phyloP scores from a whole-genome alignment of 2,329 filamentous ascomycete genomes.

The Elsinoe arachidis region DNA sequence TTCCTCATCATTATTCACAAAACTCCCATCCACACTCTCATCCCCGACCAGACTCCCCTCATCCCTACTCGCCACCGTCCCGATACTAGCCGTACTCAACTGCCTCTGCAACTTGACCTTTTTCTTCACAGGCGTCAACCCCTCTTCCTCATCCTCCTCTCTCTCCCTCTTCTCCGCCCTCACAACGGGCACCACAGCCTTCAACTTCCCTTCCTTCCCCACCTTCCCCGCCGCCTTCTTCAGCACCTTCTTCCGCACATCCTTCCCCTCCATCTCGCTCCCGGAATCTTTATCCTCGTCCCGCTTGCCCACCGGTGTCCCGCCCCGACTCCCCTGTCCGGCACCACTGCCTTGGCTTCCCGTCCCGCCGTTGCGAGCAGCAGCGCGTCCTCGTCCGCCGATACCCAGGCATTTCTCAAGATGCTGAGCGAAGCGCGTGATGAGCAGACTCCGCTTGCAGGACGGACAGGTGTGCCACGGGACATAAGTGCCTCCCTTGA shows the following conservation, averaged over 20 bases:
- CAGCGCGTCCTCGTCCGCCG: slow-evolving; percentile 45
- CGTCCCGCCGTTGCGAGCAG: slow-evolving; percentile 31
- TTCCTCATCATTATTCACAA: slow-evolving; percentile 23
- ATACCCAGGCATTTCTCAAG: slow-evolving; percentile 53
- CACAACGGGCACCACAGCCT: slow-evolving; percentile 21
- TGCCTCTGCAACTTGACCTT: slow-evolving; percentile 30
- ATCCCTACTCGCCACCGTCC: slow-evolving; percentile 17
- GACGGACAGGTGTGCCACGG: slow-evolving; percentile 51
- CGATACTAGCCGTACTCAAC: slow-evolving; percentile 27
- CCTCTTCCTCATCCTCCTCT: slow-evolving; percentile 28
- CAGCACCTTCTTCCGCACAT: slow-evolving; percentile 29
- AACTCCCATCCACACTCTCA: slow-evolving; percentile 30
- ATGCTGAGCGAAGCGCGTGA: slow-evolving; percentile 53
- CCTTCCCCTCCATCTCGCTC: slow-evolving; percentile 18
- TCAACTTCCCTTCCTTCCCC: slow-evolving; percentile 33
- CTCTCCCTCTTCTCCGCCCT: slow-evolving; percentile 25
- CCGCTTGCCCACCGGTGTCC: slow-evolving; percentile 25
- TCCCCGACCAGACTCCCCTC: slow-evolving; percentile 19
- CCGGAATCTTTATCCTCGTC: slow-evolving; percentile 17
- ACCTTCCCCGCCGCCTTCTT: slow-evolving; percentile 35
- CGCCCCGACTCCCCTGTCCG: slow-evolving; percentile 23
- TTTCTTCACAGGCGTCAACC: slow-evolving; percentile 26
- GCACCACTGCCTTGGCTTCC: slow-evolving; percentile 18
- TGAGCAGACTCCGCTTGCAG: slow-evolving; percentile 53
- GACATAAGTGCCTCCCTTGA: slow-evolving; percentile 43